These are phyloP conservation scores for Amyloporia xantha DNA, from an alignment of 768 basidiomycete species.

Conservation along the genomic window DNA sequence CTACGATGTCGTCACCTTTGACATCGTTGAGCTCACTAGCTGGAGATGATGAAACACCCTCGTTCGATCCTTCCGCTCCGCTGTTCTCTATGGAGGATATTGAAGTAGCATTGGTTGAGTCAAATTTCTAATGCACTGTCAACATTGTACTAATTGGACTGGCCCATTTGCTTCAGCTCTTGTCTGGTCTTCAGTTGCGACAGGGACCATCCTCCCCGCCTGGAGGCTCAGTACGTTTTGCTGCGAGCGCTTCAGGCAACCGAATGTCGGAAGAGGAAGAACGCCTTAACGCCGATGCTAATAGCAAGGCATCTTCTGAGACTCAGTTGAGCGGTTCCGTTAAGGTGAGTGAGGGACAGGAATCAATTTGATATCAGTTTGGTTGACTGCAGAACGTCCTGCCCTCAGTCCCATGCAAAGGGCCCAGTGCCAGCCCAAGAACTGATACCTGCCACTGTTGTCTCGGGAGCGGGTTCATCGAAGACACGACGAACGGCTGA, in stretches of 20 bases:
- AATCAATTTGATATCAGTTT: too few species aligned
- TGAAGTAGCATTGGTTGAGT: slow-evolving; percentile 58
- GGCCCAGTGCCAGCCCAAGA: background rate
- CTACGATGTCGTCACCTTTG: slow-evolving; percentile 61
- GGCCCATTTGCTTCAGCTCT: background rate
- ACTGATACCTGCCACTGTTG: background rate
- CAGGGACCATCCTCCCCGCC: background rate
- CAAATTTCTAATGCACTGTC: too few species aligned
- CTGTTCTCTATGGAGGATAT: slow-evolving; percentile 41
- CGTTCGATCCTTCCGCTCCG: slow-evolving; percentile 18
- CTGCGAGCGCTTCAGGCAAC: too few species aligned
- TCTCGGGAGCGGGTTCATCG: background rate
- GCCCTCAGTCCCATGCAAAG: background rate
- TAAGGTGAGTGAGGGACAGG: too few species aligned
- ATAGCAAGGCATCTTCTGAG: too few species aligned
- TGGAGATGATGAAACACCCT: slow-evolving; percentile 38
- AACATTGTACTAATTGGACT: too few species aligned
- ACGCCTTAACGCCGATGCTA: too few species aligned
- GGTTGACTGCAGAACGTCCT: too few species aligned
- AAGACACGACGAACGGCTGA: background rate
- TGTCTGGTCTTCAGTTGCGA: background rate
- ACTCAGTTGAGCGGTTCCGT: background rate
- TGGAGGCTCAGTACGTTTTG: background rate
- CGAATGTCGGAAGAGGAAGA: too few species aligned
- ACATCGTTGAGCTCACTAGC: slow-evolving; percentile 71